These are phyloP conservation scores for Mychonastes homosphaera DNA, from an alignment of 139 green algal genomes.

Conservation along the genomic window DNA sequence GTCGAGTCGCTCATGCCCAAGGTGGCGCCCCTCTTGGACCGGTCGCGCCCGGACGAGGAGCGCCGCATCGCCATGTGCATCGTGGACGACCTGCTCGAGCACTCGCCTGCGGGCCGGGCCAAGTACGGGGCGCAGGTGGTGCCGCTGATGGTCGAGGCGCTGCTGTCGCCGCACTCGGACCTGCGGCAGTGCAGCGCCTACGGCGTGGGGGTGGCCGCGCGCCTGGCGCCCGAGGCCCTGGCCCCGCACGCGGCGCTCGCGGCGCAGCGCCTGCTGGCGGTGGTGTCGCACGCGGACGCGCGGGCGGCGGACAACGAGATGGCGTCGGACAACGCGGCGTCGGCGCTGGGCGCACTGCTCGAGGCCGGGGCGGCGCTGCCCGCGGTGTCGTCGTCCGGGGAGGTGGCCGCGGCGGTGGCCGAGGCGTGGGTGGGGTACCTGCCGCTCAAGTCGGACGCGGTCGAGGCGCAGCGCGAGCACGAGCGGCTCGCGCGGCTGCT, in stretches of 20 bases:
- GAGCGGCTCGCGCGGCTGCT: conserved; percentile 63
- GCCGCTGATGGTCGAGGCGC: conserved; percentile 53
- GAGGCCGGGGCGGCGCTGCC: conserved; percentile 24
- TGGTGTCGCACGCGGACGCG: conserved; percentile 27
- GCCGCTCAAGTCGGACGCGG: conserved; percentile 52
- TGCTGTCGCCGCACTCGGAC: conserved; percentile 39
- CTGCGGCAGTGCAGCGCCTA: conserved; percentile 87
- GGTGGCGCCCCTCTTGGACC: conserved; percentile 50
- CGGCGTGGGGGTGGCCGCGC: conserved; percentile 72
- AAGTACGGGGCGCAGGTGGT: conserved; percentile 62
- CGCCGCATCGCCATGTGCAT: conserved; percentile 81
- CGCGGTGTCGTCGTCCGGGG: neutral
- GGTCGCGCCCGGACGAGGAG: conserved; percentile 50
- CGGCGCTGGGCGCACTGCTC: conserved; percentile 56
- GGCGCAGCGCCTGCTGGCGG: conserved; percentile 7
- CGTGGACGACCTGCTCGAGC: conserved; percentile 88
- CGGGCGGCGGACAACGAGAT: conserved; percentile 54
- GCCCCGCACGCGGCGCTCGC: conserved; percentile 24
- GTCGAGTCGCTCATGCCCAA: conserved; percentile 75
- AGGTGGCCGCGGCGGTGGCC: conserved; percentile 10
- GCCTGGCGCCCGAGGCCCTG: conserved; percentile 47
- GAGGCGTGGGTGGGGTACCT: conserved; percentile 43
- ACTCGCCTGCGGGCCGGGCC: conserved; percentile 47
- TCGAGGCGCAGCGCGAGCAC: conserved; percentile 66
- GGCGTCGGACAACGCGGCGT: conserved; percentile 71